phyloP scores from a whole-genome alignment of 2,329 filamentous ascomycete species.

The Ramichloridium luteum region DNA sequence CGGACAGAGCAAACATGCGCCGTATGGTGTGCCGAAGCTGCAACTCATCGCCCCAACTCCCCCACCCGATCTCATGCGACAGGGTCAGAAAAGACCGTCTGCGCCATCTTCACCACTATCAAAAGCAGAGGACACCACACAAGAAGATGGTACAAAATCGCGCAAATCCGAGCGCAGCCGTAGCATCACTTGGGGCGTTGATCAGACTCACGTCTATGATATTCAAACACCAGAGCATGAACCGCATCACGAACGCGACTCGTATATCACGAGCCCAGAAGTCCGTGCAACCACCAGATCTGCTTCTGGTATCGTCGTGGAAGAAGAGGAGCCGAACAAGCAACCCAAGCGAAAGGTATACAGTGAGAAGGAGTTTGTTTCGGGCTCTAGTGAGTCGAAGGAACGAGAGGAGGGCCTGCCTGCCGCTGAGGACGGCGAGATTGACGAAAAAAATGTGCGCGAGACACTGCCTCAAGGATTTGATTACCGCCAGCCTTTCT shows the following conservation, averaged over 20 bases:
- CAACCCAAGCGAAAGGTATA: too few species aligned
- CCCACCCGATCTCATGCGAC: conserved; percentile 34
- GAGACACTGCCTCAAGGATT: conserved; percentile 3
- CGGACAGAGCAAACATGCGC: conserved; percentile 13
- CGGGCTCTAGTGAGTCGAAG: too few species aligned
- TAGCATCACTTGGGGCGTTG: conserved; percentile 37
- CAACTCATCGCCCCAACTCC: conserved; percentile 48
- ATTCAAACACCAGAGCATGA: conserved; percentile 33
- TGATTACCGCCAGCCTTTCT: conserved; percentile 29
- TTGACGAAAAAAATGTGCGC: too few species aligned
- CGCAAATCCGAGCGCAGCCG: conserved; percentile 15
- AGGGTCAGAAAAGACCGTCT: conserved; percentile 20
- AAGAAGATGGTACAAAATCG: conserved; percentile 6
- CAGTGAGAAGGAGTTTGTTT: too few species aligned
- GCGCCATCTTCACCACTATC: conserved; percentile 21
- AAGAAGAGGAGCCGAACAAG: too few species aligned
- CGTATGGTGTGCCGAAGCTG: conserved; percentile 37
- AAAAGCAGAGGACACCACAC: conserved; percentile 9
- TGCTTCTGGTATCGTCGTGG: too few species aligned
- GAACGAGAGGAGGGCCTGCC: too few species aligned
- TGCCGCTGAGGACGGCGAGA: conserved; percentile 9
- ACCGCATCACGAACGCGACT: conserved; percentile 13
- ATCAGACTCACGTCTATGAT: conserved; percentile 36
- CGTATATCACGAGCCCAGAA: conserved; percentile 14
- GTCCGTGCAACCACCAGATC: conserved; percentile 7